These are phyloP conservation scores for Talaromyces stipitatus DNA, from an alignment of 495 filamentous ascomycete species.

Conservation along the genomic window DNA sequence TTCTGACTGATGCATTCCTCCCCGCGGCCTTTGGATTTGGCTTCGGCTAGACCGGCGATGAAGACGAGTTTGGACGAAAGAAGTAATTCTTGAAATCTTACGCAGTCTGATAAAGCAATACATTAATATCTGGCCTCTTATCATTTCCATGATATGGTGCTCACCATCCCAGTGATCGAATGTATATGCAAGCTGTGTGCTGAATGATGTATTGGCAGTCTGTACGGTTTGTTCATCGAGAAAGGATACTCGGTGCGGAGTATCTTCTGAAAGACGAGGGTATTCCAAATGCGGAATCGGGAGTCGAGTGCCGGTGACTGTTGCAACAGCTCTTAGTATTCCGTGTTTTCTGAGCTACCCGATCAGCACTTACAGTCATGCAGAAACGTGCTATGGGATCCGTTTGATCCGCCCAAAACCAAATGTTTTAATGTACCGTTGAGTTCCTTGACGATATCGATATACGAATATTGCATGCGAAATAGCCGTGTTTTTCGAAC, in stretches of 20 bases:
- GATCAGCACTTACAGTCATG: conserved; percentile 29
- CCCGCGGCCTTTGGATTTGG: conserved; percentile 39
- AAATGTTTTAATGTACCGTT: conserved; percentile 30
- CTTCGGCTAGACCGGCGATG: conserved; percentile 37
- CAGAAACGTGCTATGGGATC: conserved; percentile 33
- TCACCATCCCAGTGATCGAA: conserved; percentile 39
- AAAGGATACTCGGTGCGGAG: conserved; percentile 33
- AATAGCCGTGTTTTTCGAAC: conserved; percentile 31
- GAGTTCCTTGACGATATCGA: conserved; percentile 36
- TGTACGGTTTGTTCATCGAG: conserved; percentile 40
- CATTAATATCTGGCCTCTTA: too few relatives aligned
- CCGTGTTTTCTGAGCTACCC: background rate
- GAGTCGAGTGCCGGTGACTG: conserved; percentile 33
- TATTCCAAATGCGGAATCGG: conserved; percentile 41
- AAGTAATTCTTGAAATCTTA: conserved; percentile 37
- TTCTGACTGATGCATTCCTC: conserved; percentile 46
- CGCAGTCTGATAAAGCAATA: too few relatives aligned
- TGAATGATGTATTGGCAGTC: conserved; percentile 31
- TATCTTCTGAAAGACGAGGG: conserved; percentile 27
- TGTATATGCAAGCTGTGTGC: conserved; percentile 36
- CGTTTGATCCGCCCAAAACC: conserved; percentile 36
- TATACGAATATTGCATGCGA: conserved; percentile 34
- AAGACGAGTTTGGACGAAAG: conserved; percentile 34
- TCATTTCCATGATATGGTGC: conserved; percentile 5
- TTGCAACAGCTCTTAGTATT: background rate